Conservation (phyloP, 2,329 filamentous ascomycete species). For the Proliferodiscus dingleyae region DNA sequence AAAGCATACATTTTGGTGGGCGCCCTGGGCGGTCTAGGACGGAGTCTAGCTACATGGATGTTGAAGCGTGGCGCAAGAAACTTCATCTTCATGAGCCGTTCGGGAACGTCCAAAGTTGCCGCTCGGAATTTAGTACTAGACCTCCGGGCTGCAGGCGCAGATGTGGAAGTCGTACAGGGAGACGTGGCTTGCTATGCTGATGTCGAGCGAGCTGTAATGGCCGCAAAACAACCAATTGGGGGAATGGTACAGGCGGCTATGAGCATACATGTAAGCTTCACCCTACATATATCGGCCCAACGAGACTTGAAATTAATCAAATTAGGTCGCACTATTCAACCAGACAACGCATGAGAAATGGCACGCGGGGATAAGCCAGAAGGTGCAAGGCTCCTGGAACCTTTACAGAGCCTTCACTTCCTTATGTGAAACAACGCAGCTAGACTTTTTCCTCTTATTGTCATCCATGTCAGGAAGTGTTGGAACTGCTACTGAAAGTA, state of each 20-base stretch:
- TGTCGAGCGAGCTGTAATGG: conserved; percentile 7
- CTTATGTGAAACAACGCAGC: background rate
- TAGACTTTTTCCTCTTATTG: conserved; percentile 38
- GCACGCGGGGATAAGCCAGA: conserved; percentile 30
- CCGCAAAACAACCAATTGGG: conserved; percentile 4
- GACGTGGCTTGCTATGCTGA: conserved; percentile 12
- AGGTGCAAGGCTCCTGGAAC: conserved; percentile 22
- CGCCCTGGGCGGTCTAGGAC: conserved; percentile 37
- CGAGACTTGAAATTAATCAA: background rate
- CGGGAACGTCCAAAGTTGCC: conserved; percentile 30
- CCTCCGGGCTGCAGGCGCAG: conserved; percentile 12
- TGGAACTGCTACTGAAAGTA: conserved; percentile 29
- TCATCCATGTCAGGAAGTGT: conserved; percentile 32
- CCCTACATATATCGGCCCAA: background rate
- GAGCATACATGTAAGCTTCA: conserved; percentile 25
- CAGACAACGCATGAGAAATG: conserved; percentile 35
- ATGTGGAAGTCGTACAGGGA: conserved; percentile 17
- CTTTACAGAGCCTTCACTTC: conserved; percentile 3
- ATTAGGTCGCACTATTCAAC: conserved; percentile 23
- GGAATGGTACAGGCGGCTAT: conserved; percentile 30
- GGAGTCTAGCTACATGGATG: conserved; percentile 34
- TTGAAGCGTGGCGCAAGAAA: conserved; percentile 33
- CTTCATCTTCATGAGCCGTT: conserved; percentile 35
- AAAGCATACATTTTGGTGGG: conserved; percentile 14
- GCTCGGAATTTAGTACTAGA: conserved; percentile 4